A percentile compares a stretch with the other conserved stretches of the same genome.
Conservation (phyloP, 345 rosid species). For the Angophora floribunda region DNA sequence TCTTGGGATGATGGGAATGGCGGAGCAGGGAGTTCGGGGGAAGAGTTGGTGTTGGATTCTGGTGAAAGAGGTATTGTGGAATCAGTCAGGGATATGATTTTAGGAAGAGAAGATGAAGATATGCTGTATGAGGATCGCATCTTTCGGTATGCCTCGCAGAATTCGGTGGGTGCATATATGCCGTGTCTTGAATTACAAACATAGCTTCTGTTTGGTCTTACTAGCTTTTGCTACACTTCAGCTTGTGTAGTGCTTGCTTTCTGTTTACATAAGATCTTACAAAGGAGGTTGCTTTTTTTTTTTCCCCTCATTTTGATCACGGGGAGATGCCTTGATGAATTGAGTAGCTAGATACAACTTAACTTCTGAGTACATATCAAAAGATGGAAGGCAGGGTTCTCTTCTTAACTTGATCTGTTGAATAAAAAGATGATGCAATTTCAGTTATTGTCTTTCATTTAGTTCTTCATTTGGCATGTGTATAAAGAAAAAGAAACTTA, state of each 20-base stretch:
- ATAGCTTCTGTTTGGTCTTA: neutral
- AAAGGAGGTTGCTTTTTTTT: neutral
- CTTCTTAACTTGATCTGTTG: neutral
- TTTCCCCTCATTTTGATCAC: neutral
- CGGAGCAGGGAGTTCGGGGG: constrained; percentile 12
- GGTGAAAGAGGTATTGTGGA: constrained; percentile 65
- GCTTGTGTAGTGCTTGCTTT: neutral
- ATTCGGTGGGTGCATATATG: constrained; percentile 43
- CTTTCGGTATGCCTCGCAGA: constrained; percentile 70
- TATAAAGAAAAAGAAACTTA: neutral
- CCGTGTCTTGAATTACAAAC: neutral
- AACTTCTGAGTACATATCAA: neutral
- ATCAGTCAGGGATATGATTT: constrained; percentile 57
- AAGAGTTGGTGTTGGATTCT: constrained; percentile 1
- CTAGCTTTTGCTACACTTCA: neutral
- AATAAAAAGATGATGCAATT: neutral
- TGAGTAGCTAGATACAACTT: neutral
- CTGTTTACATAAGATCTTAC: neutral
- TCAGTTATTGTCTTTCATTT: neutral
- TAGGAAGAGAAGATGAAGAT: constrained; percentile 76
- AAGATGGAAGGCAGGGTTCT: neutral
- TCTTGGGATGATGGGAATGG: constrained; percentile 48
- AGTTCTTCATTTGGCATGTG: neutral
- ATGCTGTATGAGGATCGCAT: constrained; percentile 87
- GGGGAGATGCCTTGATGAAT: neutral